Evolutionary conservation across 768 basidiomycete genomes (phyloP).

Genomic region (Trametes coccinea): DNA sequence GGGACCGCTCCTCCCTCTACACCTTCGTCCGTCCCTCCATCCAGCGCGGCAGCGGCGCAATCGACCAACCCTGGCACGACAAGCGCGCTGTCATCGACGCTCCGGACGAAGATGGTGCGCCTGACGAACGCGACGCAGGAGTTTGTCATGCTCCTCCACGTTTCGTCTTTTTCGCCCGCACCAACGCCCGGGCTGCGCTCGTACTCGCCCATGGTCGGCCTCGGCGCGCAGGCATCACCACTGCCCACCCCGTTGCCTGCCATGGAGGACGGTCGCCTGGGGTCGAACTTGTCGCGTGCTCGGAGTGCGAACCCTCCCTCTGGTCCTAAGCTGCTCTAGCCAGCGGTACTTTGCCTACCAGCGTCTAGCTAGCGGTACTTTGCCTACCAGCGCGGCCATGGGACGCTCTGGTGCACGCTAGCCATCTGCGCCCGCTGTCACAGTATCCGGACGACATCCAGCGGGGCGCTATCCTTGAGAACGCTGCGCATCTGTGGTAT

Average conservation of each 20-base stretch:
- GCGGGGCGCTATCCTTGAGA: neutral
- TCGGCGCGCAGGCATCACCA: slow-evolving; percentile 31
- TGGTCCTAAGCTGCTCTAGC: slow-evolving; percentile 18
- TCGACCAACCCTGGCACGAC: slow-evolving; percentile 10
- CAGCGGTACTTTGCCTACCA: neutral
- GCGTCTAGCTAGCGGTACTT: neutral
- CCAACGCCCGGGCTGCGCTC: slow-evolving; percentile 47
- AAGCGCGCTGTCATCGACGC: slow-evolving; percentile 54
- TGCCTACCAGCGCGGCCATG: neutral
- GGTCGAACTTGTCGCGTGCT: slow-evolving; percentile 57
- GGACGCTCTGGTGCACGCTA: neutral
- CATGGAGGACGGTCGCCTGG: slow-evolving; percentile 50
- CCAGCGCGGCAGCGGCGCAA: neutral
- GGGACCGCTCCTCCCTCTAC: slow-evolving; percentile 34
- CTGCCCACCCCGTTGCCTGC: slow-evolving; percentile 24
- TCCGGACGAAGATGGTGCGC: slow-evolving; percentile 71
- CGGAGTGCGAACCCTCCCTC: slow-evolving; percentile 37
- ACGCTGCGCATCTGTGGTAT: neutral
- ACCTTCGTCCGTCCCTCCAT: neutral
- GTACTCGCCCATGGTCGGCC: slow-evolving; percentile 56
- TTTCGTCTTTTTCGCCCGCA: slow-evolving; percentile 75
- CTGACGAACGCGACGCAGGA: slow-evolving; percentile 85
- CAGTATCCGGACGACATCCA: neutral
- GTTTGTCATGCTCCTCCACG: slow-evolving; percentile 82
- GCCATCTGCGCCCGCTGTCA: neutral